Base-by-base conservation (phyloP, 495 filamentous ascomycete genomes). In the Daldinia childiae region DNA sequence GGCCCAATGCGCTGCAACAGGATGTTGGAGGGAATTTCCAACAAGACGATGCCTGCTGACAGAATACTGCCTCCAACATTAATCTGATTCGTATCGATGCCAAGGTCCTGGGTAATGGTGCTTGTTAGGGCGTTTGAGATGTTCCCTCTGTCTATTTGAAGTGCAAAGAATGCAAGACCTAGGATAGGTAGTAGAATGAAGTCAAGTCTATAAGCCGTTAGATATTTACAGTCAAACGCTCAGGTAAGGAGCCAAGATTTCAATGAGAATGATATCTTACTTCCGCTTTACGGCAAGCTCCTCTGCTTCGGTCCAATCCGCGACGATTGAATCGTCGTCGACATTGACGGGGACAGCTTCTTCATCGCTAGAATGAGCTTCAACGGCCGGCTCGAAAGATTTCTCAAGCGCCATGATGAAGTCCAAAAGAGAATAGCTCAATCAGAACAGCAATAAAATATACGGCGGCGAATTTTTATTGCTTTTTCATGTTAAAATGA, bases 21-120 rank as follows among this genome's bases (percentile, higher is more conserved):
- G 0, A 88, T 78, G 64, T 89, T 89, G 26, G 83, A 86, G 0
- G 87, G 86, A 11, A 90, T 86, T 62, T 89, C 88, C 0, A 85
- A 80, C 14, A 89, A 69, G 1, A 89, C 87, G 17, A 89, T 87
- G 0, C 87, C 87, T 6, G 83, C 81, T 0, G 84, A 86, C 0
- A 89, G 77, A 32, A 90, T 71, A 67, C 87, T 84, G 3, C 83
- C 80, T 5, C 88, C 88, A 45, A 87, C 73, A 36, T 90, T 90
- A 68, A 89, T 81, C 74, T 89, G 84, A 62, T 86, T 85, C 4
- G 86, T 86, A 4, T 78, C 85, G 68, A 90, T 85, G 17, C 80
- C 76, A 11, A 89, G 78, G 60, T 89, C 87, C 26, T 79, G 58
- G 1, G 84, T 83, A 64, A 89, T 86, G 58, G 79, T 81, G 9